Conservation (phyloP, 2,329 filamentous ascomycete species). For the Colletotrichum ledebouriae region DNA sequence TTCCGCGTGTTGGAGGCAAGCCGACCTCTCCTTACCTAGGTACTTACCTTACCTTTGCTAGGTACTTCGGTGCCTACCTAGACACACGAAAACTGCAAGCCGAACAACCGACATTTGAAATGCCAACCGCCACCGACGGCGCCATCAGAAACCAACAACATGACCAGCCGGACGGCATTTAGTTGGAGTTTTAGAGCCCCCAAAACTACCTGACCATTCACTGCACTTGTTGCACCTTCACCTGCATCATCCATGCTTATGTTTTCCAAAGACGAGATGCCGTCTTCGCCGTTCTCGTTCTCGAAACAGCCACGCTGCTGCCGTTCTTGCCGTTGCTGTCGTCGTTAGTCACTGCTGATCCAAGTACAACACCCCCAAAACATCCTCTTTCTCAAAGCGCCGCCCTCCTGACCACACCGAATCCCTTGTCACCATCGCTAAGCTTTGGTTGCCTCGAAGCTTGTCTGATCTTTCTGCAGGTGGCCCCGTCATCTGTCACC, state of each 20-base stretch:
- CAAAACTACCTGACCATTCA: background rate
- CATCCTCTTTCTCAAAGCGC: conserved; percentile 10
- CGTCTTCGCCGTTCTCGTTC: conserved; percentile 17
- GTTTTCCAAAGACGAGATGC: background rate
- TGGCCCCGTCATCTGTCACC: conserved; percentile 20
- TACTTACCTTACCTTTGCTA: too few relatives aligned
- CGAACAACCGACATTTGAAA: conserved; percentile 10
- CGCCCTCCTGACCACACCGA: conserved; percentile 13
- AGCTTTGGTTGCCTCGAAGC: conserved; percentile 42
- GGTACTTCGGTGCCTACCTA: too few relatives aligned
- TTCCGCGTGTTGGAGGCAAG: background rate
- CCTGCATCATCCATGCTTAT: too few relatives aligned
- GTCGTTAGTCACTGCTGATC: conserved; percentile 19
- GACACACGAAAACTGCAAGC: too few relatives aligned
- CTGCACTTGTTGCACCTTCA: background rate
- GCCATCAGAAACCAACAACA: conserved; percentile 16
- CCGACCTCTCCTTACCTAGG: too few relatives aligned
- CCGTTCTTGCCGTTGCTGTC: conserved; percentile 35
- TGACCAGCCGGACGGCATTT: conserved; percentile 27
- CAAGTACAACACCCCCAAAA: conserved; percentile 11
- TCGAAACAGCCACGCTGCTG: conserved; percentile 25
- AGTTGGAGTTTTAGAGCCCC: background rate
- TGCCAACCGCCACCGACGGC: background rate
- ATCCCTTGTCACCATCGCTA: conserved; percentile 36
- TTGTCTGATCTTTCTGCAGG: conserved; percentile 39